Evolutionary conservation across 768 basidiomycete genomes (phyloP).

Genomic region (Suillus hirtellus): DNA sequence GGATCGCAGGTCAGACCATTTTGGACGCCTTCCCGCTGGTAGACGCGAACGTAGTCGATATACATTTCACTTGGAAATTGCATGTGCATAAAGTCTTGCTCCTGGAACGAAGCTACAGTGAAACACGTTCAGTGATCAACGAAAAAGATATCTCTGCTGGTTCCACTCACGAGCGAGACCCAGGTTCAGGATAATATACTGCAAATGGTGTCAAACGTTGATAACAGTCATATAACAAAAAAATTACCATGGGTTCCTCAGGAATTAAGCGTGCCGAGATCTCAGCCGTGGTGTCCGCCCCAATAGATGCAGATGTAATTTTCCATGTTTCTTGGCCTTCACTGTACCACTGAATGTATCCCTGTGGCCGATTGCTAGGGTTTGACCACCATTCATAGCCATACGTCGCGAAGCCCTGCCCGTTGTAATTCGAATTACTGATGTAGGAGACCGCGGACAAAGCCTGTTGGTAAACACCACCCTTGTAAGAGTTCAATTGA

Average conservation of each 20-base stretch:
- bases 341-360: conserved; percentile 85
- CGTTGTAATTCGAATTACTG: conserved; percentile 56
- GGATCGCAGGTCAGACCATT: conserved; percentile 82
- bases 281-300: conserved; percentile 56
- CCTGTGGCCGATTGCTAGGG: conserved; percentile 60
- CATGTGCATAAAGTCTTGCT: conserved; percentile 68
- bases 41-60: conserved; percentile 88
- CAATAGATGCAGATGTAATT: conserved; percentile 63
- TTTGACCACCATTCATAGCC: conserved; percentile 84
- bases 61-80: conserved; percentile 79
- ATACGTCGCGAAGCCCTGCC: conserved; percentile 56
- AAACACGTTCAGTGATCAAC: conserved; percentile 6
- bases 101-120: conserved; percentile 61
- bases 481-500: conserved; percentile 63
- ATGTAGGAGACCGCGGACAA: conserved; percentile 62
- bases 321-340: conserved; percentile 71
- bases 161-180: conserved; percentile 63
- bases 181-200: conserved; percentile 86
- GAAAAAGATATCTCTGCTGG: not conserved
- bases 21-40: conserved; percentile 73
- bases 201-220: conserved; percentile 15
- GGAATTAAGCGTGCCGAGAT: conserved; percentile 70
- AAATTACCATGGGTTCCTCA: conserved; percentile 90
- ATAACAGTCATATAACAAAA: conserved; percentile 9
- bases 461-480: conserved; percentile 75